Evolutionary conservation across 179 eudicot species (phyloP).

Genomic region (Spinacia oleracea): DNA sequence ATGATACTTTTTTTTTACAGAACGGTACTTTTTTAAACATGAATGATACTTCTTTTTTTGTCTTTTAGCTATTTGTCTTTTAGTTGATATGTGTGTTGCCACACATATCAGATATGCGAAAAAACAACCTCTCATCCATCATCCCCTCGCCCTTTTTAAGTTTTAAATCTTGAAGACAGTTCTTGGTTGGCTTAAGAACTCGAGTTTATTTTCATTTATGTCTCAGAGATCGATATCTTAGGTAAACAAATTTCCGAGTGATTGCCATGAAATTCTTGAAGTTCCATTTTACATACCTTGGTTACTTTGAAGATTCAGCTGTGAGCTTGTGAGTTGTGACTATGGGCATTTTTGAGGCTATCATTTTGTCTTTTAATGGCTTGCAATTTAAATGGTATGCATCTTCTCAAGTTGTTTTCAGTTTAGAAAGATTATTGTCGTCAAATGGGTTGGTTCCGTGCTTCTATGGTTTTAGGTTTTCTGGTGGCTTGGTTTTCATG

Average conservation of each 20-base stretch:
- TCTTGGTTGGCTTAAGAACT: slow-evolving; percentile 36
- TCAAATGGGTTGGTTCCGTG: slow-evolving; percentile 21
- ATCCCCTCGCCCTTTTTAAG: too few species aligned
- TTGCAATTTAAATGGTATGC: slow-evolving; percentile 35
- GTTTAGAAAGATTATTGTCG: slow-evolving; percentile 27
- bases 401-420: slow-evolving; percentile 31
- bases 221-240: slow-evolving; percentile 37
- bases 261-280: not conserved
- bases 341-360: not conserved
- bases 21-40: too few species aligned
- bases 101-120: too few species aligned
- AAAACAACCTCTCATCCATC: too few species aligned
- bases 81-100: too few species aligned
- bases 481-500: slow-evolving; percentile 39
- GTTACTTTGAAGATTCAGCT: not conserved
- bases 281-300: not conserved
- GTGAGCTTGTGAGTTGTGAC: too few species aligned
- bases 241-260: slow-evolving; percentile 32
- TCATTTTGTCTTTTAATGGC: not conserved
- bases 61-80: too few species aligned
- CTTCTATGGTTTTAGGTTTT: slow-evolving; percentile 37
- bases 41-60: too few species aligned
- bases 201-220: slow-evolving; percentile 27
- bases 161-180: slow-evolving; percentile 26
- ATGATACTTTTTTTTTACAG: too few species aligned